Conservation (phyloP, 2,329 filamentous ascomycete species). For the Huntiella bhutanensis region DNA sequence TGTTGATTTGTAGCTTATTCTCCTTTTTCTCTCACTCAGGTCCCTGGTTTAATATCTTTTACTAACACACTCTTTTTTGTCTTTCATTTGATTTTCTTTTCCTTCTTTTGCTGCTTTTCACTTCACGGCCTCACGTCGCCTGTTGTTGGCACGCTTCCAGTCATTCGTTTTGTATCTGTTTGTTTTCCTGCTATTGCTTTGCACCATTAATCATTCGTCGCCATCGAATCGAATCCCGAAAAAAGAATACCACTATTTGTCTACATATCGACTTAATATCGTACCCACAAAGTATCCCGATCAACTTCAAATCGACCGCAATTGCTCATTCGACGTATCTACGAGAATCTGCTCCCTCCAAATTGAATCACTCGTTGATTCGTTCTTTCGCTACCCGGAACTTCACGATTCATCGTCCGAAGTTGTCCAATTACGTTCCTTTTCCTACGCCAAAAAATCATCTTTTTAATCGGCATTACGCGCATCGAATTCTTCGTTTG, state of each 20-base stretch:
- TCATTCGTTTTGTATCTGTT: slow-evolving; percentile 2
- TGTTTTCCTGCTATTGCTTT: slow-evolving; percentile 1
- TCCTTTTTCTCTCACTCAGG: neutral
- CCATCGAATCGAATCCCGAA: neutral
- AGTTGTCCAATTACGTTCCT: slow-evolving; percentile 9
- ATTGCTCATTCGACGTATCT: too few relatives aligned
- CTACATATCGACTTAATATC: neutral
- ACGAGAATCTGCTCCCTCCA: too few relatives aligned
- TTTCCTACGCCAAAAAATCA: too few relatives aligned
- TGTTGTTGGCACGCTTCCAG: slow-evolving; percentile 3
- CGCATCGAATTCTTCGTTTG: too few relatives aligned
- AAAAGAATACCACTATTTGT: neutral
- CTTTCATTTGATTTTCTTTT: neutral
- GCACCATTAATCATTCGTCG: too few relatives aligned
- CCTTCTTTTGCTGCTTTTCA: neutral
- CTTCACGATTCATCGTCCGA: slow-evolving; percentile 2
- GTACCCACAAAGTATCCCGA: neutral
- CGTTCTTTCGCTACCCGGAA: slow-evolving; percentile 5
- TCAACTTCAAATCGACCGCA: neutral
- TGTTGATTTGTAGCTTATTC: neutral
- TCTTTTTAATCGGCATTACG: too few relatives aligned
- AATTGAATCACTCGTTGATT: slow-evolving; percentile 7
- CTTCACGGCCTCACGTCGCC: slow-evolving; percentile 1
- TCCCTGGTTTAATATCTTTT: neutral
- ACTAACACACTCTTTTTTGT: neutral